Evolutionary conservation across 768 basidiomycete genomes (phyloP).

Genomic region (Termitomyces sp.): DNA sequence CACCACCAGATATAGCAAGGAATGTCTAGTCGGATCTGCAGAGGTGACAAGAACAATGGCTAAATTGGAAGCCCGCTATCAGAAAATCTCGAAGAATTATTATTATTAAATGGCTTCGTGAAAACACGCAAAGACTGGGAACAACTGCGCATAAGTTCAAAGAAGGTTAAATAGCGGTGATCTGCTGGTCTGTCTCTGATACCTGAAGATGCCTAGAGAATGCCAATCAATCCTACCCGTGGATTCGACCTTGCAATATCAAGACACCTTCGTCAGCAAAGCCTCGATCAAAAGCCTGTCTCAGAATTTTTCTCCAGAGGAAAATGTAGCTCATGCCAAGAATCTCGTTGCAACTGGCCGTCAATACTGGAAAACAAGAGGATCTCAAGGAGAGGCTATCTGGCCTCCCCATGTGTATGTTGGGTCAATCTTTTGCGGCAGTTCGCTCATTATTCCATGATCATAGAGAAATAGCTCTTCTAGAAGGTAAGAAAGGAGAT

Average conservation of each 20-base stretch:
- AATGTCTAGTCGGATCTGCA: too few species aligned
- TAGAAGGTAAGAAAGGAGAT: conserved; percentile 35
- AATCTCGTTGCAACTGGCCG: conserved; percentile 39
- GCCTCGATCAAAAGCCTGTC: conserved; percentile 37
- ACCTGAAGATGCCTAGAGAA: conserved; percentile 1
- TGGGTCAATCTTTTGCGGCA: background rate
- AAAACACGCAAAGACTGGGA: too few species aligned
- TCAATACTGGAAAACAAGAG: conserved; percentile 52
- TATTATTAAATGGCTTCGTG: too few species aligned
- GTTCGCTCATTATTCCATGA: background rate
- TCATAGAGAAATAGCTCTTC: conserved; percentile 40
- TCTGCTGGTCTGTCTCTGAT: background rate
- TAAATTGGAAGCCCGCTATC: too few species aligned
- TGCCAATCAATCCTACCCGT: background rate
- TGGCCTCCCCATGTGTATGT: conserved; percentile 48
- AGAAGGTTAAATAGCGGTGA: conserved; percentile 4
- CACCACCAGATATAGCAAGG: too few species aligned
- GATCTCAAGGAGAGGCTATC: conserved; percentile 41
- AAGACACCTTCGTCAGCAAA: conserved; percentile 23
- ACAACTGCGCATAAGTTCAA: background rate
- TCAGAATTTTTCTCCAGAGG: conserved; percentile 32
- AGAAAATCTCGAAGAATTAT: too few species aligned
- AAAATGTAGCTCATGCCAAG: conserved; percentile 21
- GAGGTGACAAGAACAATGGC: too few species aligned
- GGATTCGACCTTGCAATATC: conserved; percentile 8